A percentile compares a stretch with the other conserved stretches of the same genome.
phyloP scores from a whole-genome alignment of 2,329 filamentous ascomycete genomes.

The Clonostachys sp. region DNA sequence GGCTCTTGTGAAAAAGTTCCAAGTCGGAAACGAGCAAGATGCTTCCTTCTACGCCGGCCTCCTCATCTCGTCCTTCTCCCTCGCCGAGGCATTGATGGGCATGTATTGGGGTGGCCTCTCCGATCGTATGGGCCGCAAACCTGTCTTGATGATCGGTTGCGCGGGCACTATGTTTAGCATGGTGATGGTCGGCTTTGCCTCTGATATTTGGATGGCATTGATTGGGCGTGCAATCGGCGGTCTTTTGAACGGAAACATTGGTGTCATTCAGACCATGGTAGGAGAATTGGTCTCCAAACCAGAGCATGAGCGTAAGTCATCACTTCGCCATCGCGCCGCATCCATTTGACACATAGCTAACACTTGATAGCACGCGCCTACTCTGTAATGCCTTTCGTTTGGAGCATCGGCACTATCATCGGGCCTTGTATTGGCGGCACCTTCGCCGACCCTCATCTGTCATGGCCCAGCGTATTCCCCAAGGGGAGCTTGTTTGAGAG shows the following conservation, averaged over 20 bases:
- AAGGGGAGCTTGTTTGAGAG: constrained; percentile 63
- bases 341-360: constrained; percentile 7
- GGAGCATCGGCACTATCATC: constrained; percentile 85
- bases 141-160: constrained; percentile 77
- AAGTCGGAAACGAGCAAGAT: constrained; percentile 67
- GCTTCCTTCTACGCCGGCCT: constrained; percentile 85
- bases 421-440: constrained; percentile 85
- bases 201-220: constrained; percentile 80
- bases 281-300: constrained; percentile 79
- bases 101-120: constrained; percentile 86
- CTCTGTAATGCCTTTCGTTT: constrained; percentile 91
- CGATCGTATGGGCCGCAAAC: constrained; percentile 79
- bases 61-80: constrained; percentile 80
- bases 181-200: constrained; percentile 75
- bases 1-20: constrained; percentile 73
- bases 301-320: constrained; percentile 73
- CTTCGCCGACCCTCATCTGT: constrained; percentile 72
- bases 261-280: constrained; percentile 89
- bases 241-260: constrained; percentile 85
- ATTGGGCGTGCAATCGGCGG: constrained; percentile 73
- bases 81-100: constrained; percentile 77
- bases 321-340: not conserved
- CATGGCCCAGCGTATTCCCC: constrained; percentile 70
- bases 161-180: constrained; percentile 79
- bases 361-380: constrained; percentile 66